Evolutionary conservation across 2,329 filamentous ascomycete genomes (phyloP).

Genomic region (Aureobasidium sp.): DNA sequence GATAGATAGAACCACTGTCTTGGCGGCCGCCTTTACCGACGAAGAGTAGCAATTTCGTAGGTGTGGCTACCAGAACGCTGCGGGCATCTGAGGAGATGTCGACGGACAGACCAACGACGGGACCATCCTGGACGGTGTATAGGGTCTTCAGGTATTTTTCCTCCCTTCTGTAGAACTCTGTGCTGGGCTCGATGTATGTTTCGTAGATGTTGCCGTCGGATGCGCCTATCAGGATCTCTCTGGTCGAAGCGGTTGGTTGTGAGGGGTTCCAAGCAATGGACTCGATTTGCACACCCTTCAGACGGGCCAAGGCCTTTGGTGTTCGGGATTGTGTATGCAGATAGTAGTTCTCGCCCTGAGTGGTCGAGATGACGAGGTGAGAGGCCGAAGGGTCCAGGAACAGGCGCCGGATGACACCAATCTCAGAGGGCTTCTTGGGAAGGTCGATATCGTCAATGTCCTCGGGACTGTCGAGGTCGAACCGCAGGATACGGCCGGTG

Average conservation of each 20-base stretch:
- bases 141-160: constrained; percentile 84
- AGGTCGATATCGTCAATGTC: constrained; percentile 98
- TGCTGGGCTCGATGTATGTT: constrained; percentile 85
- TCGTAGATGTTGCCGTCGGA: constrained; percentile 95
- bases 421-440: constrained; percentile 82
- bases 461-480: constrained; percentile 85
- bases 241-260: constrained; percentile 81
- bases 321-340: constrained; percentile 90
- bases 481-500: constrained; percentile 84
- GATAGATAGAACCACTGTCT: constrained; percentile 73
- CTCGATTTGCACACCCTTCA: constrained; percentile 83
- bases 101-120: constrained; percentile 78
- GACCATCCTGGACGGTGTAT: constrained; percentile 71
- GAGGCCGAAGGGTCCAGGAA: constrained; percentile 97
- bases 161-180: constrained; percentile 90
- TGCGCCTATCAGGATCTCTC: constrained; percentile 85
- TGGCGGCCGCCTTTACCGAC: constrained; percentile 65
- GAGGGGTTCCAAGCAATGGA: constrained; percentile 92
- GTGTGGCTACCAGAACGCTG: constrained; percentile 71
- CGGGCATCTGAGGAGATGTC: constrained; percentile 67
- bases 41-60: constrained; percentile 69
- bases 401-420: constrained; percentile 87
- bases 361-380: constrained; percentile 84
- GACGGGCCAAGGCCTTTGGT: constrained; percentile 67
- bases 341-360: constrained; percentile 93